Percentiles rank a stretch among this genome's conserved stretches.
These are phyloP conservation scores for Calycina marina DNA, from an alignment of 2,329 filamentous ascomycete genomes.

Conservation along the genomic window DNA sequence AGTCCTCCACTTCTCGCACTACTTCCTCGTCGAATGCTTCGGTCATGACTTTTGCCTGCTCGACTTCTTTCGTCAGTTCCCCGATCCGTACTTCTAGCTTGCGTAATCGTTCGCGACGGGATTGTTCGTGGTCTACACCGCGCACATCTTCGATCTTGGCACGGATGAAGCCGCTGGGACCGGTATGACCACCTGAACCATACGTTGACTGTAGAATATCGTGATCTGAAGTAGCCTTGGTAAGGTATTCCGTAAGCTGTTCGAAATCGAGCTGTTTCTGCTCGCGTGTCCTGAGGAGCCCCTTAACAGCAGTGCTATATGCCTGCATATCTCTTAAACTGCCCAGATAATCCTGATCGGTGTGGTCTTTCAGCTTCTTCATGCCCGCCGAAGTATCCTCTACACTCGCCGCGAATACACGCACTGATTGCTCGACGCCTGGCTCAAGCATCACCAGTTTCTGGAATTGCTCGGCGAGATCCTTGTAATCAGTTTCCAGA, in stretches of 20 bases:
- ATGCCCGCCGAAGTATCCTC: constrained; percentile 71
- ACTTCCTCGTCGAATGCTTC: constrained; percentile 96
- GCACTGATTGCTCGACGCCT: constrained; percentile 66
- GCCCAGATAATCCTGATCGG: constrained; percentile 89
- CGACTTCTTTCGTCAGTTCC: constrained; percentile 77
- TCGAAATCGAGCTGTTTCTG: constrained; percentile 98
- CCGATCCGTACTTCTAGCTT: constrained; percentile 90
- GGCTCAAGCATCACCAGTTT: constrained; percentile 83
- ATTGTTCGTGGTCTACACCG: constrained; percentile 90
- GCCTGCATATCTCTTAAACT: constrained; percentile 90
- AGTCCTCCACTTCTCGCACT: constrained; percentile 80
- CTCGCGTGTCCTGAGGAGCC: constrained; percentile 81
- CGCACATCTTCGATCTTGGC: constrained; percentile 94
- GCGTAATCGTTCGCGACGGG: constrained; percentile 69
- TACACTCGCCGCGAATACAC: constrained; percentile 74
- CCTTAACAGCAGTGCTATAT: constrained; percentile 77
- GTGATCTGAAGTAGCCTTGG: constrained; percentile 76
- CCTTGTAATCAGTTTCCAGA: constrained; percentile 73
- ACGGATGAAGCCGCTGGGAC: constrained; percentile 74
- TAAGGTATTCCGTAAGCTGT: constrained; percentile 86
- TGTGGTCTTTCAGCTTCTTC: constrained; percentile 72
- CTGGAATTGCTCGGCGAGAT: constrained; percentile 88
- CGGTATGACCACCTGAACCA: constrained; percentile 46
- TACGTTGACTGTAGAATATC: constrained; percentile 51
- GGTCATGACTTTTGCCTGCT: constrained; percentile 70